Percentiles rank a stretch among this genome's conserved stretches.
These are phyloP conservation scores for Thraustochytrium striatum DNA, from an alignment of 352 stramenopile genomes.

Conservation along the genomic window DNA sequence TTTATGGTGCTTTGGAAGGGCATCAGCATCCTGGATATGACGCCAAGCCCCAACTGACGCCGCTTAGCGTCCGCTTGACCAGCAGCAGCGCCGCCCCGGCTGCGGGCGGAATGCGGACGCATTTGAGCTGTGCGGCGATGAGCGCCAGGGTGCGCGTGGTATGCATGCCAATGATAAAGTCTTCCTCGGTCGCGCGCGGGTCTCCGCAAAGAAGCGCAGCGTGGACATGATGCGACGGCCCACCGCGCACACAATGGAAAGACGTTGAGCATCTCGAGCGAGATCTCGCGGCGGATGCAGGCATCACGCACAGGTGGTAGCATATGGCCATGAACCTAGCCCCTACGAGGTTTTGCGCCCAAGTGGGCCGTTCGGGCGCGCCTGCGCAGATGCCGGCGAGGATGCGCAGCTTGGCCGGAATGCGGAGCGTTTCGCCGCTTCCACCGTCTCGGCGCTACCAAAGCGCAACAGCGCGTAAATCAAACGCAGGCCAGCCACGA, in stretches of 20 bases:
- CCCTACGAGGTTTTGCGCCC: slow-evolving; percentile 1
- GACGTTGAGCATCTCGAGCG: not conserved
- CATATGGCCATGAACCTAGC: slow-evolving; percentile 44
- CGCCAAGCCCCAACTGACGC: not conserved
- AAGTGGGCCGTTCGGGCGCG: not conserved
- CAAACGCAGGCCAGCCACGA: slow-evolving; percentile 1
- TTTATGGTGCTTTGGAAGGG: slow-evolving; percentile 1
- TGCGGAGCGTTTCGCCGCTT: slow-evolving; percentile 1
- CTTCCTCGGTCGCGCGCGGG: not conserved
- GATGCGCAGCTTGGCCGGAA: not conserved
- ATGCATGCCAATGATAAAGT: slow-evolving; percentile 12
- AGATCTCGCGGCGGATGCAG: slow-evolving; percentile 2
- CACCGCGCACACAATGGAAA: slow-evolving; percentile 27
- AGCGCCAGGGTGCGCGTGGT: slow-evolving; percentile 28
- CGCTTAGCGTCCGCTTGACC: too few relatives aligned
- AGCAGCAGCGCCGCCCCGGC: not conserved
- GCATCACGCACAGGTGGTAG: slow-evolving; percentile 42
- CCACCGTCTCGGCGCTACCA: not conserved
- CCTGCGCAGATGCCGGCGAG: slow-evolving; percentile 29
- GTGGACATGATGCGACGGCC: slow-evolving; percentile 27
- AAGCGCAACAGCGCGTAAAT: slow-evolving; percentile 4
- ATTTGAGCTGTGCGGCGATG: not conserved
- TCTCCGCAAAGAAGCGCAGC: slow-evolving; percentile 8
- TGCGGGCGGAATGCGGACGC: not conserved
- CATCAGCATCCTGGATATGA: not conserved